A percentile compares a stretch with the other conserved stretches of the same genome.
Evolutionary conservation across 805 yeast species (phyloP).

Genomic region (Lipomyces lipofer): DNA sequence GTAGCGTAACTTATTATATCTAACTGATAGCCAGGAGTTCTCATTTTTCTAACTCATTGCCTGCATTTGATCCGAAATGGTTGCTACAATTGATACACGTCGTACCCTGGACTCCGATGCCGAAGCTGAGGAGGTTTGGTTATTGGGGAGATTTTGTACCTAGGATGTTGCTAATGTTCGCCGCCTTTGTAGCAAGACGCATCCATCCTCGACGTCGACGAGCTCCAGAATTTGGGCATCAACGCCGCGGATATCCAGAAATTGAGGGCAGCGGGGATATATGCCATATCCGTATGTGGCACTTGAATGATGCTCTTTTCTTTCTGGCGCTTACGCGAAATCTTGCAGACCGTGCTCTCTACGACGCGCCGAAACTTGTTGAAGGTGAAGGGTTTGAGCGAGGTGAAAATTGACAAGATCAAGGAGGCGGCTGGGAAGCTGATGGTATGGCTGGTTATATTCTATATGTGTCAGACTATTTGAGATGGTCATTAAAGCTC

Average conservation of each 20-base stretch:
- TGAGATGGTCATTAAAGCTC: background rate
- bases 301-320: background rate
- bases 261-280: conserved; percentile 65
- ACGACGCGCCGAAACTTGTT: conserved; percentile 66
- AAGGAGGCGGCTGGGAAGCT: conserved; percentile 71
- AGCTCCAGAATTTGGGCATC: conserved; percentile 49
- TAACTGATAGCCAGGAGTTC: too few species aligned
- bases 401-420: conserved; percentile 74
- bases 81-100: conserved; percentile 9
- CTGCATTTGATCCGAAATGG: too few species aligned
- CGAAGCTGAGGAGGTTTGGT: conserved; percentile 1
- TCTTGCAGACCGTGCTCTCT: conserved; percentile 49
- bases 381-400: conserved; percentile 70
- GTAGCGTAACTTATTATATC: too few species aligned
- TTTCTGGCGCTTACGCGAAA: too few species aligned
- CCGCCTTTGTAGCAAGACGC: conserved; percentile 7
- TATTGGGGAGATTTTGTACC: background rate
- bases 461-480: background rate
- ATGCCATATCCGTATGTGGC: conserved; percentile 59
- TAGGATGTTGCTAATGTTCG: background rate
- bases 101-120: conserved; percentile 14
- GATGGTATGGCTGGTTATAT: conserved; percentile 35
- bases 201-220: conserved; percentile 31
- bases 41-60: too few species aligned
- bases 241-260: conserved; percentile 71